Conservation (phyloP, 306 rosid genomes). For the Prunus persica region Prunus_persica_NCBIv2 NC_034012.1:645501-646000, state of each 20-base stretch:
- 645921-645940: background rate
- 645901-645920: background rate
- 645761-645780: no score
- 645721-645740: no score
- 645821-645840: background rate
- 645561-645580: slow-evolving; percentile 4
- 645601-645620: slow-evolving; percentile 27
- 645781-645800: no score
- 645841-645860: background rate
- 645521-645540: background rate
- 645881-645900: no score
- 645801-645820: background rate
- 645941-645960: background rate
- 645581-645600: slow-evolving; percentile 40
- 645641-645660: background rate
- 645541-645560: slow-evolving; percentile 12
- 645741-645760: no score
- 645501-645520: slow-evolving; percentile 22
- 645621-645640: background rate
- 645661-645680: background rate
- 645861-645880: no score
- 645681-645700: no score
- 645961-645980: slow-evolving; percentile 3
- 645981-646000: slow-evolving; percentile 23
- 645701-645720: no score